phyloP scores from a whole-genome alignment of 441 rosid genomes.

The Adansonia rubrostipa region DNA sequence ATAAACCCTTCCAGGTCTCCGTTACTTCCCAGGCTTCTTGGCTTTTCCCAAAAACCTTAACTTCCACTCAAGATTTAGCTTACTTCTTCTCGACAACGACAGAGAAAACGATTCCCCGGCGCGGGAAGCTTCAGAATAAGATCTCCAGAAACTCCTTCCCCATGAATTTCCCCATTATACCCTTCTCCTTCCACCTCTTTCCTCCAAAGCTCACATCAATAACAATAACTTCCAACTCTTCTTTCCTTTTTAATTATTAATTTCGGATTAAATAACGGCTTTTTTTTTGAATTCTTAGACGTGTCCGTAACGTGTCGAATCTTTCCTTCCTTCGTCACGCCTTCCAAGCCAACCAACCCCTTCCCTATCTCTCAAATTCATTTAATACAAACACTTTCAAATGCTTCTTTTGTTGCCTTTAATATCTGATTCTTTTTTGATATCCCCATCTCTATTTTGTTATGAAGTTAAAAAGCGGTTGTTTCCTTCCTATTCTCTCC shows the following conservation, averaged over 20 bases:
- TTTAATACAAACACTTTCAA: not conserved
- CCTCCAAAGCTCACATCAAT: not conserved
- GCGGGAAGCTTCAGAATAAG: not conserved
- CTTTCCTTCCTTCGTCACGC: conserved; percentile 16
- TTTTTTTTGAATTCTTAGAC: not conserved
- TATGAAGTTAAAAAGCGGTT: conserved; percentile 44
- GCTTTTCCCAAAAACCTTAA: too few species aligned
- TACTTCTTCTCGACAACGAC: too few species aligned
- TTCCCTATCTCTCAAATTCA: not conserved
- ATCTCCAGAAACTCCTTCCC: not conserved
- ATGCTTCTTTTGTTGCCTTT: not conserved
- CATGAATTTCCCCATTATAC: not conserved
- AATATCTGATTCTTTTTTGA: not conserved
- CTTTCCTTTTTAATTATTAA: not conserved
- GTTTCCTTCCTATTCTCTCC: conserved; percentile 22
- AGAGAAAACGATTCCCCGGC: not conserved
- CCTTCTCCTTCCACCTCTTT: not conserved
- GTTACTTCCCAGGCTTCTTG: too few species aligned
- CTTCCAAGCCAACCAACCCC: conserved; percentile 36
- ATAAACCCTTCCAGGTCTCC: too few species aligned
- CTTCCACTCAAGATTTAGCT: too few species aligned
- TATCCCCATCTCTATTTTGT: not conserved
- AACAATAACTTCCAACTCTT: not conserved
- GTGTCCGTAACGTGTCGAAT: conserved; percentile 19
- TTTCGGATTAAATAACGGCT: not conserved